Conservation (phyloP, 345 rosid genomes). For the Anacardium occidentale region DNA sequence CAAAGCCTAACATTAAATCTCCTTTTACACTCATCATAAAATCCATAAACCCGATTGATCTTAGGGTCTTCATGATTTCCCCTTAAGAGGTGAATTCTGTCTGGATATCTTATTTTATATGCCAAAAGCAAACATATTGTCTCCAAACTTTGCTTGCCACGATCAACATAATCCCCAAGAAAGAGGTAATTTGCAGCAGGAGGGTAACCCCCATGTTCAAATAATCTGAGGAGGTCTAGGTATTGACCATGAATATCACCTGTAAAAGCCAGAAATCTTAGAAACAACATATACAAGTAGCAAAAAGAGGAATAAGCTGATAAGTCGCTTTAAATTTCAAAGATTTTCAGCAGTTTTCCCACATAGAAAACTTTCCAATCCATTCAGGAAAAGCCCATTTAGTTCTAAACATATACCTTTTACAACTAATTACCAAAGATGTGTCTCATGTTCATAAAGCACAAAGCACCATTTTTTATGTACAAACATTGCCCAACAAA, state of each 20-base stretch:
- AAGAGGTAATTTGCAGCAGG: constrained; percentile 88
- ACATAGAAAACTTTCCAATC: background rate
- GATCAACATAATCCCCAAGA: constrained; percentile 94
- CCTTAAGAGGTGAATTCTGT: constrained; percentile 67
- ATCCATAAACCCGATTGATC: constrained; percentile 92
- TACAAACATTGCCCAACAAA: background rate
- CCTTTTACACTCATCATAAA: constrained; percentile 97
- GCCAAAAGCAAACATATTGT: constrained; percentile 94
- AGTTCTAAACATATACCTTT: background rate
- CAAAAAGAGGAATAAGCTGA: background rate
- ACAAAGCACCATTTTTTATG: background rate
- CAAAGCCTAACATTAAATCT: constrained; percentile 92
- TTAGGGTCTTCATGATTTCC: constrained; percentile 99
- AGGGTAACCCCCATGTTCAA: constrained; percentile 88
- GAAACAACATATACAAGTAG: background rate
- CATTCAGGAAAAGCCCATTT: background rate
- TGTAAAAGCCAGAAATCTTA: constrained; percentile 31
- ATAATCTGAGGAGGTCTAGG: constrained; percentile 84
- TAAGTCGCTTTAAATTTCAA: background rate
- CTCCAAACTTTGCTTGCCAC: constrained; percentile 98
- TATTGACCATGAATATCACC: constrained; percentile 98
- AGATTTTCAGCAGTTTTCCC: background rate
- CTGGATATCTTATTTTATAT: constrained; percentile 84
- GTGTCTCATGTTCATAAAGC: background rate
- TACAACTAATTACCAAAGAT: background rate